phyloP scores from a whole-genome alignment of 345 rosid genomes.

The Eutrema yunnanense region DNA sequence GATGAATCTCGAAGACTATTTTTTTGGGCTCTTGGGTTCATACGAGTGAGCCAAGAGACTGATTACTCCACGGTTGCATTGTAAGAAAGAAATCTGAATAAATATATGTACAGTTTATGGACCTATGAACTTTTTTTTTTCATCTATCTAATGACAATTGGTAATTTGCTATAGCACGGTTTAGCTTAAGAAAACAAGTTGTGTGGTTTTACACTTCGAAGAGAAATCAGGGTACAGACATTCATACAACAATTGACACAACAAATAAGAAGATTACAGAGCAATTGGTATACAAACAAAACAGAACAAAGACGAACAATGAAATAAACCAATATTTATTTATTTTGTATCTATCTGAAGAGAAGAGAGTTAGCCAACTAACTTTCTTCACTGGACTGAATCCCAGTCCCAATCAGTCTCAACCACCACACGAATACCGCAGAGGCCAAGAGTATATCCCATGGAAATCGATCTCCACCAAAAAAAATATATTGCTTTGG shows the following conservation, averaged over 20 bases:
- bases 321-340: background rate
- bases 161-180: background rate
- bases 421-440: conserved; percentile 25
- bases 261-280: background rate
- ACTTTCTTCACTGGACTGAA: conserved; percentile 19
- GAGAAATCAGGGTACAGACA: background rate
- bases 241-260: conserved; percentile 5
- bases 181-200: background rate
- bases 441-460: conserved; percentile 27
- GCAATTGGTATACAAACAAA: background rate
- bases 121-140: background rate
- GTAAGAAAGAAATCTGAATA: conserved; percentile 19
- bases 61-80: conserved; percentile 9
- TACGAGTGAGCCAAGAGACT: conserved; percentile 15
- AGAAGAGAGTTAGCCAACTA: conserved; percentile 26
- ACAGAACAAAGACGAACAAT: background rate
- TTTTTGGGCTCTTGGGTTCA: conserved; percentile 16
- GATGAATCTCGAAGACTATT: conserved; percentile 21
- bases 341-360: conserved; percentile 6
- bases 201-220: no score
- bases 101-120: conserved; percentile 20
- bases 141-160: background rate
- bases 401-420: conserved; percentile 20
- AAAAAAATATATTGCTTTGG: background rate
- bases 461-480: conserved; percentile 8